Conservation (phyloP, 371 early-diverging fungal genomes). For the Mycotypha africana region DNA sequence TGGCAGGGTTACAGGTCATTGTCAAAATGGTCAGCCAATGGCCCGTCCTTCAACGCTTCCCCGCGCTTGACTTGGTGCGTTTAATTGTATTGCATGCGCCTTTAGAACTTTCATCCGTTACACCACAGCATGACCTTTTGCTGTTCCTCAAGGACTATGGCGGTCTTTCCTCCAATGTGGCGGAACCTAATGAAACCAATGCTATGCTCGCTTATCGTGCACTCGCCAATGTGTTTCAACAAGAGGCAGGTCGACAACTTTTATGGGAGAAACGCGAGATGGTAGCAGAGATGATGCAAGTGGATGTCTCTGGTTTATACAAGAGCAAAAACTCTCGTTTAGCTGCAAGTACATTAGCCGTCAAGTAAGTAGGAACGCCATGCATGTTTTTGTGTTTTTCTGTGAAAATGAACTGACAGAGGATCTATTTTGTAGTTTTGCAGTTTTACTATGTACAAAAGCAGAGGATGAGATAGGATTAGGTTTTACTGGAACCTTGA, state of each 20-base stretch:
- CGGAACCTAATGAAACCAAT: conserved; percentile 42
- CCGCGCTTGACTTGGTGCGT: conserved; percentile 83
- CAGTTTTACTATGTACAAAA: conserved; percentile 23
- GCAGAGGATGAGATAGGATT: conserved; percentile 43
- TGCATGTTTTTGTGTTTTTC: background rate
- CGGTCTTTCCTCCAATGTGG: conserved; percentile 9
- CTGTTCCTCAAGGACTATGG: conserved; percentile 31
- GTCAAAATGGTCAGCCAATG: conserved; percentile 47
- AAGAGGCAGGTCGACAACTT: conserved; percentile 29
- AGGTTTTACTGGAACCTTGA: conserved; percentile 34
- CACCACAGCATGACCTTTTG: conserved; percentile 14
- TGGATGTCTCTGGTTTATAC: conserved; percentile 21
- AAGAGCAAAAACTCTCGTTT: conserved; percentile 27
- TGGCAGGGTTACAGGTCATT: conserved; percentile 25
- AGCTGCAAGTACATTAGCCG: conserved; percentile 33
- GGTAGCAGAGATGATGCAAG: conserved; percentile 21
- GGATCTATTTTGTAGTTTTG: conserved; percentile 23
- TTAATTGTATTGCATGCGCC: conserved; percentile 55
- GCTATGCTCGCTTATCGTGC: conserved; percentile 66
- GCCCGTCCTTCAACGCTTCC: conserved; percentile 70
- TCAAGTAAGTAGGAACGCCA: too few species aligned
- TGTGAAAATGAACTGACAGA: background rate
- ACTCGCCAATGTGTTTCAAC: conserved; percentile 56
- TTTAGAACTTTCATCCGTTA: conserved; percentile 10
- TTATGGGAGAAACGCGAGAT: conserved; percentile 28